phyloP scores from a whole-genome alignment of 1,284 basidiomycete species.

The Trametes polyzona region DNA sequence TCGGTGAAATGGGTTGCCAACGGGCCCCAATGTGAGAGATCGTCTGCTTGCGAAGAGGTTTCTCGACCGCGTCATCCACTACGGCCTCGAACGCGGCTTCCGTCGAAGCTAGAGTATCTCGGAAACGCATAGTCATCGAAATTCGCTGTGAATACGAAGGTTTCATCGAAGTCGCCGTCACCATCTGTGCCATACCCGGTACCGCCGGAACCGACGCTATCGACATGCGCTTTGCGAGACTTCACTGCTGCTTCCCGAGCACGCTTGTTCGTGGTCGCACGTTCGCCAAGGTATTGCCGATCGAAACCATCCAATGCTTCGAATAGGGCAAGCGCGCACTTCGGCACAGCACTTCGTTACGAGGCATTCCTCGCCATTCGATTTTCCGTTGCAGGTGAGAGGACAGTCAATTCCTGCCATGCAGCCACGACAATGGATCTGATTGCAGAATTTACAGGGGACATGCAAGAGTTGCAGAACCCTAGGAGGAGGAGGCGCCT shows the following conservation, averaged over 20 bases:
- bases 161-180: background rate
- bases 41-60: background rate
- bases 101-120: background rate
- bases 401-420: slow-evolving; percentile 43
- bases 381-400: slow-evolving; percentile 45
- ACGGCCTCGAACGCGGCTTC: slow-evolving; percentile 1
- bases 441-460: slow-evolving; percentile 45
- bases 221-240: slow-evolving; percentile 23
- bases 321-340: slow-evolving; percentile 53
- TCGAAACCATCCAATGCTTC: slow-evolving; percentile 54
- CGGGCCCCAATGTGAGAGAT: background rate
- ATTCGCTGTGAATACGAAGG: background rate
- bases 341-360: slow-evolving; percentile 49
- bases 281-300: slow-evolving; percentile 46
- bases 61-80: slow-evolving; percentile 20
- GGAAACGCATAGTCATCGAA: background rate
- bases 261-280: slow-evolving; percentile 42
- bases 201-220: slow-evolving; percentile 51
- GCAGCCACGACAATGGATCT: slow-evolving; percentile 54
- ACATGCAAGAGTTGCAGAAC: slow-evolving; percentile 47
- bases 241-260: slow-evolving; percentile 38
- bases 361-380: slow-evolving; percentile 38
- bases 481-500: slow-evolving; percentile 39
- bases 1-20: slow-evolving; percentile 45
- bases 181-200: slow-evolving; percentile 45